These are phyloP conservation scores for Lentinula sp. DNA, from an alignment of 768 basidiomycete species.

Conservation along the genomic window DNA sequence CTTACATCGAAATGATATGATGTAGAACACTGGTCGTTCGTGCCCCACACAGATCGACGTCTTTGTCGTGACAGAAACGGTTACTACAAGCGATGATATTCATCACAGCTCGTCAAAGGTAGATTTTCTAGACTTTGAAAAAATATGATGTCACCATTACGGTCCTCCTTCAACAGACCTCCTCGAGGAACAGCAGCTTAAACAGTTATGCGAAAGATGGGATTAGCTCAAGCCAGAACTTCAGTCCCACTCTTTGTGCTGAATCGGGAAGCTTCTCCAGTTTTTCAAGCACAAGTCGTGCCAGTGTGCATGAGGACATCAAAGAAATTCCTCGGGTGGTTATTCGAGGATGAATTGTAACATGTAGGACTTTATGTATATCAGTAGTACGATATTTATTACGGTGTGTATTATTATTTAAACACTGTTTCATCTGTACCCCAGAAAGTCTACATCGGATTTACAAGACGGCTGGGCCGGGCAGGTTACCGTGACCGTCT, in stretches of 20 bases:
- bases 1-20: not conserved
- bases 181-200: not conserved
- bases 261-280: not conserved
- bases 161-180: not conserved
- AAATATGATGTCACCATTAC: too few species aligned
- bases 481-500: too few species aligned
- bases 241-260: not conserved
- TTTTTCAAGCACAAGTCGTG: not conserved
- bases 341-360: not conserved
- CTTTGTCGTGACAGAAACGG: slow-evolving; percentile 24
- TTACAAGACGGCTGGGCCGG: too few species aligned
- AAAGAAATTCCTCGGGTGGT: not conserved
- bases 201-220: not conserved
- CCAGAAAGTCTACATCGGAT: too few species aligned
- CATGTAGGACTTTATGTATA: not conserved
- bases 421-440: too few species aligned
- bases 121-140: too few species aligned
- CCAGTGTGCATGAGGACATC: not conserved
- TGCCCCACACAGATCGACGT: slow-evolving; percentile 20
- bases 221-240: not conserved
- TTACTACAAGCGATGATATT: slow-evolving; percentile 10
- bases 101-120: not conserved
- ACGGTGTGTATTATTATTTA: too few species aligned
- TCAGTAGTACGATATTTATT: too few species aligned
- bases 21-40: not conserved